Base-by-base conservation (phyloP, 805 yeast genomes). In the Lipomyces starkeyi region DNA sequence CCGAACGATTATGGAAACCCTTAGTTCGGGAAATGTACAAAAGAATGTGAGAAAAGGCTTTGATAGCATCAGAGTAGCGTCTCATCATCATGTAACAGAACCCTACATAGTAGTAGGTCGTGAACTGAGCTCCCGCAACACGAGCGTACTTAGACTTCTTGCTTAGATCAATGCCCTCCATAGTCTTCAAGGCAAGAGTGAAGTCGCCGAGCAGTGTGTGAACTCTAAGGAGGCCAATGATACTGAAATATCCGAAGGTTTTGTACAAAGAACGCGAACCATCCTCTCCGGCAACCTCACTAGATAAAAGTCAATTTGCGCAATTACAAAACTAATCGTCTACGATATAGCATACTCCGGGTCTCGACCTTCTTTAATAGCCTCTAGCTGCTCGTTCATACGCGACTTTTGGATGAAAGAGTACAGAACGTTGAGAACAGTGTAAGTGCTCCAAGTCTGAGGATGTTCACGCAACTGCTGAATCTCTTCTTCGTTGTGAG, bases 81-180 rank as follows among this genome's bases (percentile, higher is more conserved):
- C 83, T 81, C 72, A 83, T 75, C 86, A 83, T 84, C 74, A 83
- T 74, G 76, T 83, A 83, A 74, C 85, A 81, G 77, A 81, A 82
- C 1, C 86, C 86, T 56, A 83, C 84, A 70, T 83, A 83, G 77
- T 83, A 83, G 76, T 83, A 84, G 61, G 84, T 83, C 47, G 85
- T 81, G 76, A 82, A 83, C 74, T 83, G 86, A 57, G 84, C 83
- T 32, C 84, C 83, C 58, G 85, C 82, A 58, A 84, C 83, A 67
- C 80, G 79, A 20, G 84, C 79, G 75, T 82, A 82, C 71, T 81
- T 79, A n/a, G 84, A 83, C 73, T 78, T 81, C 76, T 83, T 83
- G 73, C 81, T 81, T 66, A 83, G 75, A 65, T 83, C 84, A 62
- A 84, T 80, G 65, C 79, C 78, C 69, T 83, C 84, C 80, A 83